These are phyloP conservation scores for Citrus mangshanensis DNA, from an alignment of 345 rosid genomes.

Conservation along the genomic window DNA sequence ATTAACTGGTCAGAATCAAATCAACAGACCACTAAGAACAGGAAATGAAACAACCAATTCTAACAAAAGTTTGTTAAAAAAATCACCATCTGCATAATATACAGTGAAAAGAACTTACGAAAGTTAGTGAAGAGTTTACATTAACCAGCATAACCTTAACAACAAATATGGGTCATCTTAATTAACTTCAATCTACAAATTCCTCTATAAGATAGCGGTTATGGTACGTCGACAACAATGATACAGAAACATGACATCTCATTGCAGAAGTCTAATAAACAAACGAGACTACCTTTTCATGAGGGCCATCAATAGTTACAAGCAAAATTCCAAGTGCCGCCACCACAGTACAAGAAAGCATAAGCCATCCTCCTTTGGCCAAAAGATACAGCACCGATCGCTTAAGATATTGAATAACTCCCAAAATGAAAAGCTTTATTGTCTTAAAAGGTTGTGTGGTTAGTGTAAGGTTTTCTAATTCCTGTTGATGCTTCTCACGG, in stretches of 20 bases:
- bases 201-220: not conserved
- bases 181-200: not conserved
- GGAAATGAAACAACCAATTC: not conserved
- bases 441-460: slow-evolving; percentile 72
- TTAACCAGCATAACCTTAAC: not conserved
- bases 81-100: not conserved
- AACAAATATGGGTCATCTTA: not conserved
- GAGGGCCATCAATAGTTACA: slow-evolving; percentile 75
- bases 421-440: slow-evolving; percentile 60
- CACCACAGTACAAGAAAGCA: slow-evolving; percentile 46
- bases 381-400: slow-evolving; percentile 46
- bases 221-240: too few relatives aligned
- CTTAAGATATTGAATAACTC: slow-evolving; percentile 54
- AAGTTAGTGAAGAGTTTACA: not conserved
- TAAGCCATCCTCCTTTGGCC: slow-evolving; percentile 70
- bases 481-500: slow-evolving; percentile 59
- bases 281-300: slow-evolving; percentile 63
- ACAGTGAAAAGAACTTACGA: not conserved
- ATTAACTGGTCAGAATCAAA: not conserved
- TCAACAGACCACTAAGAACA: not conserved
- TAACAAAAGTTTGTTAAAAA: not conserved
- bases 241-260: not conserved
- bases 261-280: not conserved
- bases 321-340: slow-evolving; percentile 48
- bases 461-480: slow-evolving; percentile 67